Evolutionary conservation across 768 basidiomycete species (phyloP).

Genomic region (Strobilomyces dryophilus): DNA sequence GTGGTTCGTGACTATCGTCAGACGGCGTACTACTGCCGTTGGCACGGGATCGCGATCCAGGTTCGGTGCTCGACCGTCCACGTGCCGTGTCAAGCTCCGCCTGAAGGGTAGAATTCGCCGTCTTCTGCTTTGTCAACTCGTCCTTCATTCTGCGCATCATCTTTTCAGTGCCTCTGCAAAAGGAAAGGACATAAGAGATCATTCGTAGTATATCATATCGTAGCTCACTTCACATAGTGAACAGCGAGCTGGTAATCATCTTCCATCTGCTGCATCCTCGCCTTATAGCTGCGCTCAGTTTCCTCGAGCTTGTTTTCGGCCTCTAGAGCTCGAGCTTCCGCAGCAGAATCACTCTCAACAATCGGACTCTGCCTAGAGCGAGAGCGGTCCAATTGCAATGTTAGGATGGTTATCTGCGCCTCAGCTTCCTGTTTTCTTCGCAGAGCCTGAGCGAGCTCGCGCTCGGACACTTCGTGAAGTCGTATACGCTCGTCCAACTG

Average conservation of each 20-base stretch:
- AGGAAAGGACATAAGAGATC: constrained; percentile 12
- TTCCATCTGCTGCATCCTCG: constrained; percentile 84
- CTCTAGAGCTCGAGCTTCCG: constrained; percentile 53
- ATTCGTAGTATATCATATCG: constrained; percentile 16
- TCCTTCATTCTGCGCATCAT: constrained; percentile 97
- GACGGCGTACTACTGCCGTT: constrained; percentile 82
- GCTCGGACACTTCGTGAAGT: constrained; percentile 69
- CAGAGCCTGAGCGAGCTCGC: constrained; percentile 62
- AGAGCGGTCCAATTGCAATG: constrained; percentile 61
- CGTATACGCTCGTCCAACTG: constrained; percentile 71
- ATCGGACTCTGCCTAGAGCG: constrained; percentile 56
- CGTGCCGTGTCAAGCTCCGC: constrained; percentile 73
- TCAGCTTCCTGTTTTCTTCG: constrained; percentile 75
- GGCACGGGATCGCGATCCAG: constrained; percentile 45
- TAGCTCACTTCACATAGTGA: constrained; percentile 89
- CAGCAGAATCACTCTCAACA: constrained; percentile 33
- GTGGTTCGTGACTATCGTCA: constrained; percentile 62
- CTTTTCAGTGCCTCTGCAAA: constrained; percentile 86
- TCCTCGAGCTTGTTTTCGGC: constrained; percentile 78
- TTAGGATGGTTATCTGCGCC: constrained; percentile 58
- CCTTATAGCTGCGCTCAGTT: constrained; percentile 72
- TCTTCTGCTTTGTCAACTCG: constrained; percentile 89
- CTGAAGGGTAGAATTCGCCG: constrained; percentile 73
- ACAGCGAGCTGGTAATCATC: constrained; percentile 96
- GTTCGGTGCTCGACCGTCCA: constrained; percentile 52